A percentile compares a stretch with the other conserved stretches of the same genome.
Conservation (phyloP, 768 basidiomycete genomes). For the Candolleomyces efflorescens region DNA sequence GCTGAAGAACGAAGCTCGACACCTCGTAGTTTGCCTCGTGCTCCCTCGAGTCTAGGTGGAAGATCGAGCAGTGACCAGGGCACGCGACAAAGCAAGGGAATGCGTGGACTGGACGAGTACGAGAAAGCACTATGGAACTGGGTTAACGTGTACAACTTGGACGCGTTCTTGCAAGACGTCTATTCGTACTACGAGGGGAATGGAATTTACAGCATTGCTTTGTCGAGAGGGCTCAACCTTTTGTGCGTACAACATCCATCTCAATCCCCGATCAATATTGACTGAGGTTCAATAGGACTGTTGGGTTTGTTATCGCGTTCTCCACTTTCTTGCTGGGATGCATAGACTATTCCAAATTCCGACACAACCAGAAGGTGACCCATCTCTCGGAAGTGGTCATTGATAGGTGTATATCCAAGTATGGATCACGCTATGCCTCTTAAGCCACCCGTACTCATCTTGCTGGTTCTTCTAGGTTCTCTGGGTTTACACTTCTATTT, state of each 20-base stretch:
- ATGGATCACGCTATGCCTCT: constrained; percentile 19
- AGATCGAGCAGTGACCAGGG: constrained; percentile 22
- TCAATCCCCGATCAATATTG: constrained; percentile 1
- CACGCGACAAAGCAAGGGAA: constrained; percentile 34
- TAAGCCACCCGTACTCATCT: not conserved
- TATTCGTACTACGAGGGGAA: constrained; percentile 97
- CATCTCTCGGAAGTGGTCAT: constrained; percentile 81
- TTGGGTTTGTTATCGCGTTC: constrained; percentile 97
- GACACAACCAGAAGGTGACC: constrained; percentile 52
- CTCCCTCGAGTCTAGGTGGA: constrained; percentile 19
- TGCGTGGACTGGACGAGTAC: constrained; percentile 74
- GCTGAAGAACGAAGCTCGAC: constrained; percentile 28
- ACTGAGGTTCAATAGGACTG: constrained; percentile 58
- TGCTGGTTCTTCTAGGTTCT: constrained; percentile 50
- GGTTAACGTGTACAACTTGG: constrained; percentile 98
- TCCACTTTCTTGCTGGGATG: constrained; percentile 95
- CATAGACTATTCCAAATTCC: constrained; percentile 84
- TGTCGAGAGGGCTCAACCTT: constrained; percentile 88
- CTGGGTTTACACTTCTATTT: constrained; percentile 79
- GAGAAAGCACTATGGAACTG: constrained; percentile 97
- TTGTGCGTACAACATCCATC: constrained; percentile 56
- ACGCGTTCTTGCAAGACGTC: constrained; percentile 91
- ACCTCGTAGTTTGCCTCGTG: constrained; percentile 10
- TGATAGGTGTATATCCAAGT: constrained; percentile 81
- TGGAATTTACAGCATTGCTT: constrained; percentile 92